phyloP scores from a whole-genome alignment of 129 eudicot species.

The Rutidosis leptorrhynchoides region DNA sequence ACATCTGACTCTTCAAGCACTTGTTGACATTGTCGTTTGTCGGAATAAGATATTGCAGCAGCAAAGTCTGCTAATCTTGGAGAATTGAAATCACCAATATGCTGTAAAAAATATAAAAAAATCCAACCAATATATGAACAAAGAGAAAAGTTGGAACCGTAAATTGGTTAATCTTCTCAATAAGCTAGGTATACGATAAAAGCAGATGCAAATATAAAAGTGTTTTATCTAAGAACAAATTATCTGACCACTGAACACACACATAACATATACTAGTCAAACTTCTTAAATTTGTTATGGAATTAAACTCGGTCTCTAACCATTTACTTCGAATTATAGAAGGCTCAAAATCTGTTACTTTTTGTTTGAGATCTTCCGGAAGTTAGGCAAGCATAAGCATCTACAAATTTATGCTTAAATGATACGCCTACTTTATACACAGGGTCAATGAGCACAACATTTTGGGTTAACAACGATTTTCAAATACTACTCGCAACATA shows the following conservation, averaged over 20 bases:
- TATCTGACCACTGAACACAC: neutral
- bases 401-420: neutral
- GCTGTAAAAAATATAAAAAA: conserved; percentile 31
- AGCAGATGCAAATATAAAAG: conserved; percentile 3
- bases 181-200: conserved; percentile 5
- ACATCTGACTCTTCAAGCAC: no score
- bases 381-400: neutral
- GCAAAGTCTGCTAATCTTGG: conserved; percentile 94
- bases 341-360: neutral
- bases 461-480: no score
- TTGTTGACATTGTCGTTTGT: conserved; percentile 71
- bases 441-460: no score
- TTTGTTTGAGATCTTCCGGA: neutral
- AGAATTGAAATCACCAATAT: no score
- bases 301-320: neutral
- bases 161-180: neutral
- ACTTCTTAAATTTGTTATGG: neutral
- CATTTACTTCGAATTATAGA: no score
- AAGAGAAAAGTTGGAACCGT: conserved; percentile 1
- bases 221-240: neutral
- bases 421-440: conserved; percentile 2
- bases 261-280: neutral
- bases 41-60: conserved; percentile 94
- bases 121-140: conserved; percentile 12
- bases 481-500: no score